Conservation (phyloP, 306 rosid species). For the Quercus aquifolioides region DNA sequence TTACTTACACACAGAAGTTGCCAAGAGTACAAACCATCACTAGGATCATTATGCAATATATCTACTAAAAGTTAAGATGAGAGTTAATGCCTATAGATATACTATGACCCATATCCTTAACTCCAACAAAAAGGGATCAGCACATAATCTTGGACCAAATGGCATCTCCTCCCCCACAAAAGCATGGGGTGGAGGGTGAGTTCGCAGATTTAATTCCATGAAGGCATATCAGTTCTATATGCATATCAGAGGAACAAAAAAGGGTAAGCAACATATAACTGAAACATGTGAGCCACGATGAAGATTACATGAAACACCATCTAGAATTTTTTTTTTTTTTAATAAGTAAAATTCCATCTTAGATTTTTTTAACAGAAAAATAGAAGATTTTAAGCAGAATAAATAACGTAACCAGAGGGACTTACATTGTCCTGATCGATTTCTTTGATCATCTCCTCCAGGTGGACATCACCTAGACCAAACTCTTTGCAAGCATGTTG, state of each 20-base stretch:
- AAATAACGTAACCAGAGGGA: neutral
- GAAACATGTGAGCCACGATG: neutral
- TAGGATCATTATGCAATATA: neutral
- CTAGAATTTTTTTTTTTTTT: too few species aligned
- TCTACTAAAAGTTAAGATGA: neutral
- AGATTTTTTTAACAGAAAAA: neutral
- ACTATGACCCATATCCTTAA: neutral
- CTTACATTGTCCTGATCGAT: constrained; percentile 85
- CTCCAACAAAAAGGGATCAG: neutral
- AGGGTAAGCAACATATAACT: neutral
- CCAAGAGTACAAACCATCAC: neutral
- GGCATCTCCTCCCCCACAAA: neutral
- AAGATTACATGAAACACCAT: neutral
- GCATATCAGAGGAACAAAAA: neutral
- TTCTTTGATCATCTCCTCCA: constrained; percentile 67
- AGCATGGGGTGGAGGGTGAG: neutral
- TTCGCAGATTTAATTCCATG: neutral
- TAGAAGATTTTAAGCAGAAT: neutral
- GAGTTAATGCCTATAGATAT: neutral
- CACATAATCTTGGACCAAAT: neutral
- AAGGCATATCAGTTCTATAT: too few species aligned
- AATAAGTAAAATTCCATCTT: too few species aligned
- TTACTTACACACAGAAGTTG: neutral
- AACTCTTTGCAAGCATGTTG: constrained; percentile 76
- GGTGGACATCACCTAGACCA: constrained; percentile 71